These are phyloP conservation scores for Hanseniaspora uvarum DNA, from an alignment of 1,139 yeast species.

Conservation along the genomic window DNA sequence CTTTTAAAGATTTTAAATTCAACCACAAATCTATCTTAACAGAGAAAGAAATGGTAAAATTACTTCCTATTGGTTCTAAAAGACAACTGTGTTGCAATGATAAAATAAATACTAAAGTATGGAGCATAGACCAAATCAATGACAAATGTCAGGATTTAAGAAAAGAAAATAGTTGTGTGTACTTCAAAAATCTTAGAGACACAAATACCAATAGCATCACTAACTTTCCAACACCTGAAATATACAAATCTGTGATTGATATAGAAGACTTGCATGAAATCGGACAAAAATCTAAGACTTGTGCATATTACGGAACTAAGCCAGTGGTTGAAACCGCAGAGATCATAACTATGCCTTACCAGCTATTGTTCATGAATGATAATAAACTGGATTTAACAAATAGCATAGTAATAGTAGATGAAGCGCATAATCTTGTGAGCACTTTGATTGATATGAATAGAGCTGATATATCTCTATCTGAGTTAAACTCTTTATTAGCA, in stretches of 20 bases:
- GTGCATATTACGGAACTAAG: slow-evolving; percentile 78
- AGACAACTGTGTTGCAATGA: slow-evolving; percentile 75
- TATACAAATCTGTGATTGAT: slow-evolving; percentile 58
- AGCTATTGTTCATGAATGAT: slow-evolving; percentile 54
- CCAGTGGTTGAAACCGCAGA: slow-evolving; percentile 47
- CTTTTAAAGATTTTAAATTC: slow-evolving; percentile 35
- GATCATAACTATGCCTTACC: slow-evolving; percentile 77
- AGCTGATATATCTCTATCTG: slow-evolving; percentile 43
- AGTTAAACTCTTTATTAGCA: slow-evolving; percentile 34
- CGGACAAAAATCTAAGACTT: slow-evolving; percentile 49
- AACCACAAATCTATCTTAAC: slow-evolving; percentile 22
- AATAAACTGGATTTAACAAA: slow-evolving; percentile 51
- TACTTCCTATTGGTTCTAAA: slow-evolving; percentile 67
- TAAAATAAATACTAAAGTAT: slow-evolving; percentile 37
- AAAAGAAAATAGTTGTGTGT: slow-evolving; percentile 45
- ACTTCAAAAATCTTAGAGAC: slow-evolving; percentile 30
- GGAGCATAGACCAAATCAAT: slow-evolving; percentile 49
- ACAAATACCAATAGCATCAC: neutral
- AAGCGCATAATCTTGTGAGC: slow-evolving; percentile 82
- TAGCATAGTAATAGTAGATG: slow-evolving; percentile 74
- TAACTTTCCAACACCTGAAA: slow-evolving; percentile 19
- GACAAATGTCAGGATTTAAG: slow-evolving; percentile 77
- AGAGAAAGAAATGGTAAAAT: slow-evolving; percentile 42
- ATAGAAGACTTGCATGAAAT: slow-evolving; percentile 66
- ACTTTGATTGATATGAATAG: slow-evolving; percentile 65